phyloP scores from a whole-genome alignment of 2,329 filamentous ascomycete genomes.

The Monilinia laxa region DNA sequence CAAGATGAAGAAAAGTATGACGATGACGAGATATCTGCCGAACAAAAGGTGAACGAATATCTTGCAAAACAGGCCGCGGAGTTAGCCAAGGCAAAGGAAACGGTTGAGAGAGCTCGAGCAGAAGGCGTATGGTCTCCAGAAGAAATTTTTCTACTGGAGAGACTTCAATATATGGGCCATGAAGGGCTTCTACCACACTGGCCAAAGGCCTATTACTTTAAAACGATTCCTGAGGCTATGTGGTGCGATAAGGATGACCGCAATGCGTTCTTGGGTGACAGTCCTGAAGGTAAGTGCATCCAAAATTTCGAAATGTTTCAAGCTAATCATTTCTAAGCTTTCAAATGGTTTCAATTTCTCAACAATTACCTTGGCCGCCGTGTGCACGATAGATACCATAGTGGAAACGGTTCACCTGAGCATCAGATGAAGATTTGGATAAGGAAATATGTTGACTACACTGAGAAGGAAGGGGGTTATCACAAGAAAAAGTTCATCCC shows the following conservation, averaged over 20 bases:
- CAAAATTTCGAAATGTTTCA: neutral
- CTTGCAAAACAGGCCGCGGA: conserved; percentile 36
- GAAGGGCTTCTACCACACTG: conserved; percentile 36
- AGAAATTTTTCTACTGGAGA: conserved; percentile 37
- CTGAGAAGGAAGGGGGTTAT: conserved; percentile 40
- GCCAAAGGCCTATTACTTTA: conserved; percentile 37
- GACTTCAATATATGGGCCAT: conserved; percentile 37
- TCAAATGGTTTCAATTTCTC: conserved; percentile 36
- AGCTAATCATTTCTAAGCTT: conserved; percentile 30
- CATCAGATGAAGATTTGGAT: conserved; percentile 37
- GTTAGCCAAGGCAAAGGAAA: conserved; percentile 31
- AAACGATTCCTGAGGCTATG: conserved; percentile 36
- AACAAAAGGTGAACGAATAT: conserved; percentile 37
- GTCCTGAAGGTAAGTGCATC: conserved; percentile 32
- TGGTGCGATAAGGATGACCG: conserved; percentile 31
- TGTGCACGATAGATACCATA: conserved; percentile 32
- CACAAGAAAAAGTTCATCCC: conserved; percentile 37
- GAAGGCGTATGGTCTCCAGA: conserved; percentile 38
- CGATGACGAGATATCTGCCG: conserved; percentile 25
- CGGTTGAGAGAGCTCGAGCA: conserved; percentile 33
- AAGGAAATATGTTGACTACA: conserved; percentile 40
- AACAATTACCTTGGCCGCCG: conserved; percentile 30
- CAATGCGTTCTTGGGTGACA: conserved; percentile 36
- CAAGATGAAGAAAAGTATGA: conserved; percentile 25
- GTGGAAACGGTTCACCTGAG: conserved; percentile 30